Percentiles rank a stretch among this genome's conserved stretches.
Conservation (phyloP, 192 early-diverging fungal genomes). For the Backusella liffmaniae region DNA sequence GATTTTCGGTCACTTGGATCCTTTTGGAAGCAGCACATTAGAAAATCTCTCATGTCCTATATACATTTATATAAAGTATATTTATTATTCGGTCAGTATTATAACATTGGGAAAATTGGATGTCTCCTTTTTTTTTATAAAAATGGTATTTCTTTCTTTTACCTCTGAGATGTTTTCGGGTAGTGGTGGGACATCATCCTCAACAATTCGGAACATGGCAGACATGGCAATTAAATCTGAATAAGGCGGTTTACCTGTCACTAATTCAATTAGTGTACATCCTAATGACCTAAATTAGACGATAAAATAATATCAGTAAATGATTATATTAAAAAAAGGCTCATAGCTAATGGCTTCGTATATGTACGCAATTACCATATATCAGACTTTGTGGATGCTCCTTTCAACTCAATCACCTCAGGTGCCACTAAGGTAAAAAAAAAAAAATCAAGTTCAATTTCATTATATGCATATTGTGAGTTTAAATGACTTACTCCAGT, state of each 20-base stretch:
- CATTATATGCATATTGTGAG: background rate
- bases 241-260: conserved; percentile 94
- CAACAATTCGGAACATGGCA: conserved; percentile 92
- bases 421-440: conserved; percentile 60
- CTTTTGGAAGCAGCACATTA: conserved; percentile 84
- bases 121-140: background rate
- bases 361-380: conserved; percentile 64
- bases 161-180: conserved; percentile 74
- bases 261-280: conserved; percentile 90
- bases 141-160: background rate
- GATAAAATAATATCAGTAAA: background rate
- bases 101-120: background rate
- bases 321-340: background rate
- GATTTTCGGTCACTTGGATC: conserved; percentile 69
- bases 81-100: background rate
- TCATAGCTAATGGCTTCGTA: no score
- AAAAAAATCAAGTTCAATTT: background rate
- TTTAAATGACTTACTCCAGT: conserved; percentile 61
- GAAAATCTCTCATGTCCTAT: conserved; percentile 74
- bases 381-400: conserved; percentile 86
- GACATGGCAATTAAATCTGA: conserved; percentile 82
- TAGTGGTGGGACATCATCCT: conserved; percentile 84
- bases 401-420: conserved; percentile 89
- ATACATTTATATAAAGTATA: background rate
- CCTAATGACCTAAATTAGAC: conserved; percentile 67